Evolutionary conservation across 495 filamentous ascomycete species (phyloP), one percentile per base, ranked within the genome.

Genomic region (Filosporella fistucella): DNA sequence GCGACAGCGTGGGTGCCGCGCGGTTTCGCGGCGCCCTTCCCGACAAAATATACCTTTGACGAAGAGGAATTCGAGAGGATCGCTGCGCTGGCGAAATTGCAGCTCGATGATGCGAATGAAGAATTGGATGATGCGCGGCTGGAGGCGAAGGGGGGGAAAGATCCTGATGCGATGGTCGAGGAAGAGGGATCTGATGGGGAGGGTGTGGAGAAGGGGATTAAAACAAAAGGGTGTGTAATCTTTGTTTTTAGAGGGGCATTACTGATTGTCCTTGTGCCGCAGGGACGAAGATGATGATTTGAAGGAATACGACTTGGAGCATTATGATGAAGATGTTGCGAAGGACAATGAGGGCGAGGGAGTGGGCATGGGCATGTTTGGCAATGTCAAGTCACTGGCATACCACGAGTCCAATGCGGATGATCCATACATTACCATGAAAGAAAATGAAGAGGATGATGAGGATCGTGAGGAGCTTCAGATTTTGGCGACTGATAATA

Each of bases 401-500:
- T 99, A 95, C 65, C 88, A 99, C 72, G 76, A 89, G 52, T 87
- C 87, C 25, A 91, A 95, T 63, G 85, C 88, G 58, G 86, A 91
- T 26, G 94, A 99, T 60, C 93, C 93, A 2, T 97, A 99, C 64
- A 94, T 99, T 54, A 94, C 88, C 18, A 74, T 99, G 58, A 76
- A 84, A 50, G 83, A 83, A 45, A 71, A 65, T 30, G 85, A 88
- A 29, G 86, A 91, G 2, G 83, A 86, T 18, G 81, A 89, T 17
- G 89, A 95, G 37, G 93, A 98, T 38, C 79, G 89, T 42, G 91
- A 96, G 68, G 93, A 97, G 59, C 74, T 97, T 14, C 89, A 99
- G 65, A 88, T 99, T 49, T 67, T 97, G 45, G 81, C 85, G 2
- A 90, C 86, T 18, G 93, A 99, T 64, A 99, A 96, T 61, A 69